A percentile compares a stretch with the other conserved stretches of the same genome.
Evolutionary conservation across 2,329 filamentous ascomycete species (phyloP).

Genomic region (Didymella glomerata): DNA sequence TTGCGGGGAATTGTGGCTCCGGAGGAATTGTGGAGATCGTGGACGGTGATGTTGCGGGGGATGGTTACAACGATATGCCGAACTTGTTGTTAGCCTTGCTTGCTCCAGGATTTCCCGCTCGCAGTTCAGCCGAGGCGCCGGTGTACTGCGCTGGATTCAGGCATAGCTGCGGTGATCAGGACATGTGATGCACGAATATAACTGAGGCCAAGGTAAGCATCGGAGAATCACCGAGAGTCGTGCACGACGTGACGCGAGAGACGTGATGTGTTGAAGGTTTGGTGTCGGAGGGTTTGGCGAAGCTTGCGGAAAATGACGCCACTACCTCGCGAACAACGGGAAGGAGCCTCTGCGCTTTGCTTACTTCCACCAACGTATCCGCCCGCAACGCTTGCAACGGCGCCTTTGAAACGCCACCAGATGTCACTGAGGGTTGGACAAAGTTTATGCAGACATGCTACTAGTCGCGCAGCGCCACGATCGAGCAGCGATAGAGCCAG

Average conservation of each 20-base stretch:
- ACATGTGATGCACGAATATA: constrained; percentile 17
- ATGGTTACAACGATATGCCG: constrained; percentile 26
- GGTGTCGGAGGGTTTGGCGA: constrained; percentile 16
- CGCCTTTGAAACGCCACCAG: background rate
- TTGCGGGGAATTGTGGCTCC: constrained; percentile 30
- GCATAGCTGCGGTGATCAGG: constrained; percentile 10
- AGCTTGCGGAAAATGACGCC: constrained; percentile 4
- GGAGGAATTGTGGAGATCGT: constrained; percentile 34
- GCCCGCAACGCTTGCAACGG: background rate
- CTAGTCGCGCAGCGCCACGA: background rate
- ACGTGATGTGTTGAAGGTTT: background rate
- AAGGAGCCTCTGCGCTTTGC: constrained; percentile 13
- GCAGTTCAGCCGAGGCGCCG: constrained; percentile 21
- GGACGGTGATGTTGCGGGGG: constrained; percentile 31
- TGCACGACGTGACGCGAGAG: constrained; percentile 3
- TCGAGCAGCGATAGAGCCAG: background rate
- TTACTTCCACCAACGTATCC: constrained; percentile 13
- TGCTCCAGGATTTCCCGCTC: constrained; percentile 14
- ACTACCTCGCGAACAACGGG: constrained; percentile 9
- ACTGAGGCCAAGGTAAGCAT: constrained; percentile 7
- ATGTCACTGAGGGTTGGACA: background rate
- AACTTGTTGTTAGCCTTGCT: constrained; percentile 18
- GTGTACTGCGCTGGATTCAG: constrained; percentile 7
- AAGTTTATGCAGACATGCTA: background rate
- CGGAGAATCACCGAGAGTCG: constrained; percentile 17